These are phyloP conservation scores for Lotmaria passim DNA, from an alignment of 208 protist species.

Conservation along the genomic window DNA sequence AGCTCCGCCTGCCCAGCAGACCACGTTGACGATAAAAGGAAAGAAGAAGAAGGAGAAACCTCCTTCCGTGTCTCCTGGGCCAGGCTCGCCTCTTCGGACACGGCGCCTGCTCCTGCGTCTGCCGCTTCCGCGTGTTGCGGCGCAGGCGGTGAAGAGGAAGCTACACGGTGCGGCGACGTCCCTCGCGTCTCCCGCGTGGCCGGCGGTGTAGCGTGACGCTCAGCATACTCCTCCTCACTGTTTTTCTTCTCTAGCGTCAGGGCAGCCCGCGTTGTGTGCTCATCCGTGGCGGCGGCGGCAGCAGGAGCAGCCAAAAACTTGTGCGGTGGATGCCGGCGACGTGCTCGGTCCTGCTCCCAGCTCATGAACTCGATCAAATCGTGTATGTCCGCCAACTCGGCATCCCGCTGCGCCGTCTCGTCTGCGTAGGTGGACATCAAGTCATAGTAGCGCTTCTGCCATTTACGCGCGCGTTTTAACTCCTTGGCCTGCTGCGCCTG, in stretches of 20 bases:
- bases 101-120: background rate
- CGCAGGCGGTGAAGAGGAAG: background rate
- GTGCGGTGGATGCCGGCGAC: constrained; percentile 29
- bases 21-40: too few species aligned
- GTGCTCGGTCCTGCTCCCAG: constrained; percentile 49
- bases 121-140: too few species aligned
- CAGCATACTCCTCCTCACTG: background rate
- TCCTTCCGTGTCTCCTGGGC: too few species aligned
- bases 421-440: constrained; percentile 38
- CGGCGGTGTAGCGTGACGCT: too few species aligned
- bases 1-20: too few species aligned
- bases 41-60: too few species aligned
- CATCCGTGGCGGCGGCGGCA: background rate
- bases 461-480: constrained; percentile 6
- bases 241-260: background rate
- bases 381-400: constrained; percentile 54
- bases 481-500: constrained; percentile 4
- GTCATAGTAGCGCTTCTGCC: constrained; percentile 47
- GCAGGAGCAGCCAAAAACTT: too few species aligned
- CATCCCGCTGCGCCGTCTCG: constrained; percentile 32
- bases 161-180: constrained; percentile 1
- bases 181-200: background rate
- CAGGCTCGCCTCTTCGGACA: background rate
- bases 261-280: background rate
- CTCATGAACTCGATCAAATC: constrained; percentile 52